Conservation (phyloP, 2,329 filamentous ascomycete genomes). For the Stagonosporopsis rhizophila region DNA sequence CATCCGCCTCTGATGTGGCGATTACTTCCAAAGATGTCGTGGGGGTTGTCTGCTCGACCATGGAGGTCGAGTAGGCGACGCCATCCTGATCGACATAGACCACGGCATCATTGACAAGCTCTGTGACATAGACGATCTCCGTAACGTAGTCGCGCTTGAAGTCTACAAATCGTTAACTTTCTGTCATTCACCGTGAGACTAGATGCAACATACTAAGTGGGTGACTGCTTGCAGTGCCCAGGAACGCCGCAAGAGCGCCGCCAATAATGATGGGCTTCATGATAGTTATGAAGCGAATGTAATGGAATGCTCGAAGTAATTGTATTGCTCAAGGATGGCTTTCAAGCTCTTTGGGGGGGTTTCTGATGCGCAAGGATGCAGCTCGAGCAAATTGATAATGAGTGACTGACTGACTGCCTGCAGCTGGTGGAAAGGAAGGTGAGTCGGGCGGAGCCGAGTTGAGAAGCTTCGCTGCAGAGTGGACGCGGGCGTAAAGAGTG, state of each 20-base stretch:
- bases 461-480: constrained; percentile 24
- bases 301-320: constrained; percentile 37
- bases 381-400: constrained; percentile 22
- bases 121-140: constrained; percentile 41
- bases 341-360: constrained; percentile 13
- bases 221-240: constrained; percentile 54
- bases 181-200: background rate
- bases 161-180: constrained; percentile 28
- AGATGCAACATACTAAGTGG: constrained; percentile 44
- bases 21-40: constrained; percentile 16
- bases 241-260: constrained; percentile 46
- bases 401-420: constrained; percentile 33
- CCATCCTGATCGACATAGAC: constrained; percentile 45
- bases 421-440: constrained; percentile 31
- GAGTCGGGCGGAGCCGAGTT: constrained; percentile 26
- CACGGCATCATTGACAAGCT: constrained; percentile 37
- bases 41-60: constrained; percentile 11
- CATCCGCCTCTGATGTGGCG: constrained; percentile 19
- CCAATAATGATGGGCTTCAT: constrained; percentile 57
- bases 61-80: constrained; percentile 36
- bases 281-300: constrained; percentile 38
- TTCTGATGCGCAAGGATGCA: constrained; percentile 11
- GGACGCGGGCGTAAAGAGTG: constrained; percentile 29
- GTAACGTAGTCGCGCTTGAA: constrained; percentile 43
- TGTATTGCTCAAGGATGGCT: constrained; percentile 29